A percentile compares a stretch with the other conserved stretches of the same genome.
phyloP scores from a whole-genome alignment of 116 monocot genomes.

The Zostera marina region DNA sequence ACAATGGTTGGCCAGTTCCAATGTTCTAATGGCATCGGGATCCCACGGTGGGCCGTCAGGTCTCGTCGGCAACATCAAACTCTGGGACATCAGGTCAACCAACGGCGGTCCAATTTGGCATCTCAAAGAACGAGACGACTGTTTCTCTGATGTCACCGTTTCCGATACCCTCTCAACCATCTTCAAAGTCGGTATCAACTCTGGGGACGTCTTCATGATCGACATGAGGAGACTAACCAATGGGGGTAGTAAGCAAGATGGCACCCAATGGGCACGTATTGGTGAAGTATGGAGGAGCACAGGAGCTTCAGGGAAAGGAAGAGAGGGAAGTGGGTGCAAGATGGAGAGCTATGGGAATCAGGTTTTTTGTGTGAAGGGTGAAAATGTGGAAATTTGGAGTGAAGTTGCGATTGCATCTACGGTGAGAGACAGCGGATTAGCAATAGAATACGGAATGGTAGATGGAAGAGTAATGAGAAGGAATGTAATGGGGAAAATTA shows the following conservation, averaged over 20 bases:
- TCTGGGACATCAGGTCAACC: conserved; percentile 63
- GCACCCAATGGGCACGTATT: conserved; percentile 28
- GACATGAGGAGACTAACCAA: conserved; percentile 57
- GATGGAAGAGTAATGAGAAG: conserved; percentile 14
- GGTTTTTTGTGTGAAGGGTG: conserved; percentile 52
- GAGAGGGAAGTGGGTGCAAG: conserved; percentile 55
- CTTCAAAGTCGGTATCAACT: conserved; percentile 68
- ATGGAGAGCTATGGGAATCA: conserved; percentile 45
- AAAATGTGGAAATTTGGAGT: conserved; percentile 76
- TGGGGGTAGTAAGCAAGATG: background rate
- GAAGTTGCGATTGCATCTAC: conserved; percentile 42
- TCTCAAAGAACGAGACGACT: conserved; percentile 43
- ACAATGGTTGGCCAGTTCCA: conserved; percentile 33
- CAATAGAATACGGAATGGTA: conserved; percentile 5
- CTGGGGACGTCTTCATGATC: conserved; percentile 62
- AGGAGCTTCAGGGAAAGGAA: conserved; percentile 12
- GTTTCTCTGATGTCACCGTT: conserved; percentile 59
- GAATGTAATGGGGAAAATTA: conserved; percentile 59
- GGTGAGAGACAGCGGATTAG: conserved; percentile 1
- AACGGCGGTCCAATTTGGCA: conserved; percentile 22
- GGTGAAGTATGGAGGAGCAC: conserved; percentile 18
- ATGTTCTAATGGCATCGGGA: conserved; percentile 63
- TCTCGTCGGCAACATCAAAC: conserved; percentile 31
- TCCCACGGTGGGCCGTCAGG: conserved; percentile 71
- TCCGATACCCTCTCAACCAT: conserved; percentile 40